Evolutionary conservation across 2,329 filamentous ascomycete genomes (phyloP), one percentile per base, ranked within the genome.

Genomic region (Epichloe gansuensis): DNA sequence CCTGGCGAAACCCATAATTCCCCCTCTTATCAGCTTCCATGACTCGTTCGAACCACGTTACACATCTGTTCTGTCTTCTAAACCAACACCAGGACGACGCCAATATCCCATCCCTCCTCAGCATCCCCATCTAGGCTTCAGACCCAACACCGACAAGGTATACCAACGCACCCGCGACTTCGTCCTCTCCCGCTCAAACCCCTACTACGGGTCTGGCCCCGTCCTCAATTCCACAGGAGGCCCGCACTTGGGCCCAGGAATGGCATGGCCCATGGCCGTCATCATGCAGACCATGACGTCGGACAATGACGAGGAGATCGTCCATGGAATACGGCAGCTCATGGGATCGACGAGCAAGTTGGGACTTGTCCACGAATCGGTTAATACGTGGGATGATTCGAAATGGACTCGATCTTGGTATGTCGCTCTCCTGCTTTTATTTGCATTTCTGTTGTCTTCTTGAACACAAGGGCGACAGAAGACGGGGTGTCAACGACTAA

Each of bases 241-340:
- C 0, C 76, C 76, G 25, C 76, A 80, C 58, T 65, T 72, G 8
- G 74, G 76, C 0, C 77, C 89, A 2, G 77, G 83, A 54, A 83
- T 84, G 63, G 88, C 87, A 15, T 95, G 90, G 90, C 89, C 90
- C 1, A 94, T 95, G 88, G 86, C 82, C 46, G 75, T 88, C 58
- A 81, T 95, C 47, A 81, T 91, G 54, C 82, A 87, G 64, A 84
- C 87, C 37, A 78, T 91, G 76, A 95, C 89, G 1, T 82, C 78
- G 39, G 77, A 88, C 46, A 77, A 88, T 53, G 86, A 91, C 50
- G 73, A 74, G 0, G 89, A 94, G 72, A 94, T 95, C 54, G 69
- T 70, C 41, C 67, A 69, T n/a, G 77, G 80, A n/a, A 69, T 95
- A 50, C 74, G 60, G 46, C 69, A 81, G 55, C 70, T 83, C 12